Base-by-base conservation (phyloP, 805 yeast species). In the Wickerhamomyces bisporus region DNA sequence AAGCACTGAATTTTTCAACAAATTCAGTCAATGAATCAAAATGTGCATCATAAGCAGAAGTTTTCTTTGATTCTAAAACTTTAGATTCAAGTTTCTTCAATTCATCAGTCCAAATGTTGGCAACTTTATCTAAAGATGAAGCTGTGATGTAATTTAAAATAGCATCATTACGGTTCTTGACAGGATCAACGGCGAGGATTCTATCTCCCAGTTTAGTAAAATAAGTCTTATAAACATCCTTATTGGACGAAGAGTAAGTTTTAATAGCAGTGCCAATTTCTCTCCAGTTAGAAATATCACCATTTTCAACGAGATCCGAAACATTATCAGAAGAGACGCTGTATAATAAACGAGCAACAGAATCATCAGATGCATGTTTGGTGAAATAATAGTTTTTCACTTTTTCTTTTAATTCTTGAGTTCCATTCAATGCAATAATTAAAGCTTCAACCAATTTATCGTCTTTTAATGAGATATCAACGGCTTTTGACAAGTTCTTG, bases 31-130 rank as follows among this genome's bases (percentile, higher is more conserved):
- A 68, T 8, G 96, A 83, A 49, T 77, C 83, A 49, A 83, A 79
- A 53, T 87, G 87, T 17, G 96, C 95, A 47, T 83, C 93, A 39
- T 83, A 81, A 2, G 86, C 78, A 3, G 95, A 75, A 10, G 57
- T 57, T 29, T 61, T 62, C 24, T 61, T 59, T n/a, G 59, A 42
- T 29, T 55, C 52, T 27, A 66, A 45, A 29, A 73, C 58, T 27
- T 66, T 59, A 9, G 64, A 61, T 46, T 77, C 81, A 21, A 65
- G 53, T 1, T 66, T 54, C 34, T 70, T 62, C 52, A 83, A 65
- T 60, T 93, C 98, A 20, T 76, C 67, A 36, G 86, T 71, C 99
- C 99, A 93, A 45, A 93, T 75, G 11, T 67, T 60, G 5, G 95
- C 76, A 33, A 87, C 80, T 53, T 81, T 84, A 44, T 83, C 94